Percentiles rank a stretch among this genome's conserved stretches.
phyloP scores from a whole-genome alignment of 177 flowering plant species.

The Tripterygium wilfordii region DNA sequence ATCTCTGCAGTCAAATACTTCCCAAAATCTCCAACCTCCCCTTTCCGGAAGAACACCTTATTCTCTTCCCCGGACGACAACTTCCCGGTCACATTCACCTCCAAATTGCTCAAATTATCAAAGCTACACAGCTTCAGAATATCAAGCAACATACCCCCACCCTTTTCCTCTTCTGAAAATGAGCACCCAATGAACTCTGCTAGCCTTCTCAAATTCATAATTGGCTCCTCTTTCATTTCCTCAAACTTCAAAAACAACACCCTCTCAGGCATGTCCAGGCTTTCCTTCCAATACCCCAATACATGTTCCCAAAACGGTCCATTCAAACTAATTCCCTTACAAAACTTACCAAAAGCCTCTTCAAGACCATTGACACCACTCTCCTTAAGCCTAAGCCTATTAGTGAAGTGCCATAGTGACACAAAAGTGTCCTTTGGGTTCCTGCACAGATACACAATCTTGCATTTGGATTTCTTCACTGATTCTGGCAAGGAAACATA shows the following conservation, averaged over 20 bases:
- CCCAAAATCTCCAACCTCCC: conserved; percentile 14
- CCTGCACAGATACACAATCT: conserved; percentile 21
- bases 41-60: conserved; percentile 6
- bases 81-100: conserved; percentile 2
- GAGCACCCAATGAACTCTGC: conserved; percentile 3
- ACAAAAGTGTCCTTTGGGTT: too few relatives aligned
- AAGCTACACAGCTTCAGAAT: conserved; percentile 7
- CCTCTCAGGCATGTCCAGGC: conserved; percentile 2
- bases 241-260: conserved; percentile 12
- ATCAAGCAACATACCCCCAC: background rate
- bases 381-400: background rate
- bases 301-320: conserved; percentile 17
- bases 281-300: conserved; percentile 2
- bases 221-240: conserved; percentile 7
- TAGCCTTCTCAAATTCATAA: background rate
- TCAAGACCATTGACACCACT: background rate
- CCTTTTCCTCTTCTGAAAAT: conserved; percentile 2
- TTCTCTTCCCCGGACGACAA: background rate
- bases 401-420: too few relatives aligned
- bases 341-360: conserved; percentile 3
- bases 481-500: conserved; percentile 20
- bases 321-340: background rate
- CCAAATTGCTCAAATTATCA: conserved; percentile 9
- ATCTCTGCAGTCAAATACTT: conserved; percentile 8
- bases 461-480: conserved; percentile 12